Conservation (phyloP, 2,329 filamentous ascomycete genomes). For the Immersiporthe knoxdaviesiana region DNA sequence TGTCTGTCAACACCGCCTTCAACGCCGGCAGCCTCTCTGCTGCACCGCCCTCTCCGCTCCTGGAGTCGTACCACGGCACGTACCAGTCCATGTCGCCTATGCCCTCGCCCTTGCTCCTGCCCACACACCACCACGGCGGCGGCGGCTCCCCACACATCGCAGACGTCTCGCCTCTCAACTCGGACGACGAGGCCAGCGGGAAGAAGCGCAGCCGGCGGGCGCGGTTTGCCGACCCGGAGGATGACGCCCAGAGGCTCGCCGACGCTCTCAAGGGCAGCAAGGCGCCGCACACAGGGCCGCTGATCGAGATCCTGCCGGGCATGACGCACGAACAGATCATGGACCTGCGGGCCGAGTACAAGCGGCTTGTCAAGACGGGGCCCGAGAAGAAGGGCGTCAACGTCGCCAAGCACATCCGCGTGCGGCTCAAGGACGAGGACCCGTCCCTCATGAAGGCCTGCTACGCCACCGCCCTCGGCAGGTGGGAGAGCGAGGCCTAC, state of each 20-base stretch:
- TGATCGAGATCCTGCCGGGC: constrained; percentile 83
- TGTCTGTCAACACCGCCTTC: constrained; percentile 54
- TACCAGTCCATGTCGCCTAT: constrained; percentile 95
- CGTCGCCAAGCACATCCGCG: constrained; percentile 82
- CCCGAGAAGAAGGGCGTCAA: constrained; percentile 76
- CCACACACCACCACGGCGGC: constrained; percentile 51
- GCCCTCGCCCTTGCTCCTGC: constrained; percentile 75
- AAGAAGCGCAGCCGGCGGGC: constrained; percentile 60
- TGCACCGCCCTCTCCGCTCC: constrained; percentile 78
- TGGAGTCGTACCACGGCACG: constrained; percentile 91
- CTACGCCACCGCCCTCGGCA: constrained; percentile 85
- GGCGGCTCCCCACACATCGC: constrained; percentile 48
- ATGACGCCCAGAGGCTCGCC: constrained; percentile 77
- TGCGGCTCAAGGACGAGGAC: constrained; percentile 72
- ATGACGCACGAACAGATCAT: constrained; percentile 88
- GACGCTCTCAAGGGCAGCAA: constrained; percentile 71
- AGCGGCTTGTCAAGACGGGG: constrained; percentile 82
- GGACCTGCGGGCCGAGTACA: constrained; percentile 86
- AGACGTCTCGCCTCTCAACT: constrained; percentile 58
- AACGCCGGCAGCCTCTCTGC: constrained; percentile 46
- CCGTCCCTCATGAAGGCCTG: constrained; percentile 85
- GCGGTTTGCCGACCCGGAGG: constrained; percentile 82
- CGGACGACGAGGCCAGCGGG: constrained; percentile 51
- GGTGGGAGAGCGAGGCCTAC: constrained; percentile 92
- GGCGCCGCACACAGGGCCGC: constrained; percentile 67